These are phyloP conservation scores for Combretum micranthum DNA, from an alignment of 345 rosid species.

Conservation along the genomic window DNA sequence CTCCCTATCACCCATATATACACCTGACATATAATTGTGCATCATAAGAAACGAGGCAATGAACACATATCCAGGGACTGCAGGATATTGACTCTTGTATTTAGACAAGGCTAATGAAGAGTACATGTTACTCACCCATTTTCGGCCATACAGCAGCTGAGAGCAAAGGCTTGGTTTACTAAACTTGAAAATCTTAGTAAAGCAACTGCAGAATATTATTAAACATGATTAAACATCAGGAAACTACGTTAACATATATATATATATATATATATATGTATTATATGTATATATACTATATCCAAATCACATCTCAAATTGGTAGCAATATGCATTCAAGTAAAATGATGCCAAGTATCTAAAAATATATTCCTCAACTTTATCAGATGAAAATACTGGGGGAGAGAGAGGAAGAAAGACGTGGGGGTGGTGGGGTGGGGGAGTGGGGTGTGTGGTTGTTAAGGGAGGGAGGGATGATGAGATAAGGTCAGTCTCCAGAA, in stretches of 20 bases:
- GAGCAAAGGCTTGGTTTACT: slow-evolving; percentile 51
- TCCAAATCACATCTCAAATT: too few species aligned
- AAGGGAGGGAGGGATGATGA: too few species aligned
- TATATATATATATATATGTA: neutral
- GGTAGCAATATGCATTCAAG: too few species aligned
- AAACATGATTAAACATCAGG: neutral
- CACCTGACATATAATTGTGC: slow-evolving; percentile 38
- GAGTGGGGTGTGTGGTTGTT: too few species aligned
- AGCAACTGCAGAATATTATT: slow-evolving; percentile 35
- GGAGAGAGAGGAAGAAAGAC: too few species aligned
- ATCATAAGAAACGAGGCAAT: neutral
- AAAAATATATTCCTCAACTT: too few species aligned
- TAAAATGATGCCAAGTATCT: too few species aligned
- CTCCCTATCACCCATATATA: slow-evolving; percentile 89
- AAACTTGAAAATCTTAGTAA: slow-evolving; percentile 85
- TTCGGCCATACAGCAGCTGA: slow-evolving; percentile 50
- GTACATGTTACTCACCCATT: slow-evolving; percentile 58
- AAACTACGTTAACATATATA: neutral
- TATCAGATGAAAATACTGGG: too few species aligned
- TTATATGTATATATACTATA: neutral
- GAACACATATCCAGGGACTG: neutral
- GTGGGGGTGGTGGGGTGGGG: too few species aligned
- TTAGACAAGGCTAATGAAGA: neutral
- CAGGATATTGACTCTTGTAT: neutral
- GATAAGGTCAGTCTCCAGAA: too few species aligned